phyloP scores from a whole-genome alignment of 129 eudicot genomes.

The Scalesia atractyloides region DNA sequence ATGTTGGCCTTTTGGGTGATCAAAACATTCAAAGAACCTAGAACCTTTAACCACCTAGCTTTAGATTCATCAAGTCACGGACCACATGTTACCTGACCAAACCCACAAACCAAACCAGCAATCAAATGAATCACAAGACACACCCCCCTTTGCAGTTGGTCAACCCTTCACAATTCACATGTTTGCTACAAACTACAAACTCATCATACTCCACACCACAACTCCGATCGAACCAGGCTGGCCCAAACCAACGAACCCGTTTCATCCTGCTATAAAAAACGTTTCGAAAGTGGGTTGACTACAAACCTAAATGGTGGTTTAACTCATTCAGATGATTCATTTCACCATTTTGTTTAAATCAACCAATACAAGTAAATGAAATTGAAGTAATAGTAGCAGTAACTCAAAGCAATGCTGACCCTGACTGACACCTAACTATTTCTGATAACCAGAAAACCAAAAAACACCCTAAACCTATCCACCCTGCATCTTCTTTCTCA shows the following conservation, averaged over 20 bases:
- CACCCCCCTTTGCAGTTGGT: not conserved
- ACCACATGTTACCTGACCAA: not conserved
- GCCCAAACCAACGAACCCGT: not conserved
- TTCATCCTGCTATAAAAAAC: not conserved
- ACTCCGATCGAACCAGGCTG: not conserved
- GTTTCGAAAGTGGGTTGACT: not conserved
- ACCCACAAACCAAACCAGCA: slow-evolving; percentile 3
- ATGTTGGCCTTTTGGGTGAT: too few species aligned
- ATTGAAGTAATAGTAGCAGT: not conserved
- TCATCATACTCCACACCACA: not conserved
- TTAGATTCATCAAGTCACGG: slow-evolving; percentile 10
- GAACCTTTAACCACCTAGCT: too few species aligned
- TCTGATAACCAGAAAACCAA: not conserved
- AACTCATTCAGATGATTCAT: not conserved
- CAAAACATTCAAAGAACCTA: too few species aligned
- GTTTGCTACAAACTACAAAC: slow-evolving; percentile 1
- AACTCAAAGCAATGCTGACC: slow-evolving; percentile 20
- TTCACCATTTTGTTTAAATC: not conserved
- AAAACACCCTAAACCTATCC: slow-evolving; percentile 10
- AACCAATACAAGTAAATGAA: slow-evolving; percentile 16
- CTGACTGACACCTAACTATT: slow-evolving; percentile 15
- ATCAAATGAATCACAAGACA: slow-evolving; percentile 6
- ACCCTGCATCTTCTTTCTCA: slow-evolving; percentile 64
- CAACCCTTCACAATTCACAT: not conserved
- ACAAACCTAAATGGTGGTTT: not conserved